Percentiles rank a stretch among this genome's conserved stretches.
phyloP scores from a whole-genome alignment of 148 eudicot species.

The Polygonum maritimum region DNA sequence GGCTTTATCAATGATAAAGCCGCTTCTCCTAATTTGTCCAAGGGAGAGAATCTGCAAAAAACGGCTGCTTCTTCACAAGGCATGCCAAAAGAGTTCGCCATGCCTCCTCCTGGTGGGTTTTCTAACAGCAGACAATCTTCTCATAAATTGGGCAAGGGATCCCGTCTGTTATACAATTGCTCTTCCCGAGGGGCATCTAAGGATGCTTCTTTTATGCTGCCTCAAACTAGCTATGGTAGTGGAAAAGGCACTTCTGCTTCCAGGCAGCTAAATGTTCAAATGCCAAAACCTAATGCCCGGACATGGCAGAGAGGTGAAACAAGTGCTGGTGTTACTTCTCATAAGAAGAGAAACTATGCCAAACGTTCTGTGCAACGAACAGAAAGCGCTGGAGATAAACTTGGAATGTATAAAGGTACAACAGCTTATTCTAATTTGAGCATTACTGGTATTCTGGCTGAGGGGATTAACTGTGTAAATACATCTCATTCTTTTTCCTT shows the following conservation, averaged over 20 bases:
- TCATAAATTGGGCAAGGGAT: not conserved
- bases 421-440: not conserved
- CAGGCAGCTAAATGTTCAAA: not conserved
- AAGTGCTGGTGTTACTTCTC: not conserved
- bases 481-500: not conserved
- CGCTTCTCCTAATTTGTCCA: not conserved
- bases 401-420: not conserved
- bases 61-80: not conserved
- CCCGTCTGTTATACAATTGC: constrained; percentile 1
- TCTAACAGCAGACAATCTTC: not conserved
- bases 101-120: constrained; percentile 4
- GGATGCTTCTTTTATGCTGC: not conserved
- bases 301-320: not conserved
- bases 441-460: not conserved
- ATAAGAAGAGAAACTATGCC: constrained; percentile 9
- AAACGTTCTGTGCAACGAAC: constrained; percentile 4
- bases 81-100: not conserved
- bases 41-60: not conserved
- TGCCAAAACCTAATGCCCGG: not conserved
- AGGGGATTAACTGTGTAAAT: not conserved
- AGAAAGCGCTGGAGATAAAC: not conserved
- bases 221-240: not conserved
- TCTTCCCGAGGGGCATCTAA: not conserved
- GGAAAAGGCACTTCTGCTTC: not conserved
- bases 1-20: not conserved